These are phyloP conservation scores for Isabelozyma gotoi DNA, from an alignment of 805 yeast species.

Conservation along the genomic window DNA sequence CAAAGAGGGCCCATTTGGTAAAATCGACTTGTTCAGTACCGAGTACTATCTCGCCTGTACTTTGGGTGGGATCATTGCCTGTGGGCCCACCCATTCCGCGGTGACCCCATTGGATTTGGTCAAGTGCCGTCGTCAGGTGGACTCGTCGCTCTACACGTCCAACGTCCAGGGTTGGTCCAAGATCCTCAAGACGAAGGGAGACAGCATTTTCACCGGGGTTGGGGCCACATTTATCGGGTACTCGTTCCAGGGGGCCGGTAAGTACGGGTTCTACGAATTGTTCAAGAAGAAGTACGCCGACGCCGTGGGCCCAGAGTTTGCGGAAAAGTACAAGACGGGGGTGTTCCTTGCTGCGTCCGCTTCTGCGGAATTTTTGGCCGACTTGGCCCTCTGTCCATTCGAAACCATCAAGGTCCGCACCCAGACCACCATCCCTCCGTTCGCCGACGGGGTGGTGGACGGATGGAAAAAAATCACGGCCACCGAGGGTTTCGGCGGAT, in stretches of 20 bases:
- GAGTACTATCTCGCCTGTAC: constrained; percentile 76
- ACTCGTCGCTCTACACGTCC: constrained; percentile 67
- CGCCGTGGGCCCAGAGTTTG: constrained; percentile 60
- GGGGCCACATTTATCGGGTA: constrained; percentile 94
- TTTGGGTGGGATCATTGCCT: constrained; percentile 78
- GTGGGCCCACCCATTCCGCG: constrained; percentile 95
- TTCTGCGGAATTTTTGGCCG: constrained; percentile 92
- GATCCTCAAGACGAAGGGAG: constrained; percentile 75
- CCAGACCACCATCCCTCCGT: constrained; percentile 92
- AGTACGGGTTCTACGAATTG: constrained; percentile 91
- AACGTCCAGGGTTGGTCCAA: constrained; percentile 80
- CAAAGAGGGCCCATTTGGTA: background rate
- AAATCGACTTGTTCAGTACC: constrained; percentile 53
- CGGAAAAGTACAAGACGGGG: constrained; percentile 66
- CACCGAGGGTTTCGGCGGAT: constrained; percentile 66
- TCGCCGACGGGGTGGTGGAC: constrained; percentile 58
- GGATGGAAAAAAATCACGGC: constrained; percentile 68
- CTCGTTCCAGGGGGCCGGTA: constrained; percentile 95
- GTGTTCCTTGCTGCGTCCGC: constrained; percentile 86
- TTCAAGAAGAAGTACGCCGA: constrained; percentile 80
- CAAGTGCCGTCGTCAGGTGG: constrained; percentile 90
- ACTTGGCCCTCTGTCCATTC: constrained; percentile 84
- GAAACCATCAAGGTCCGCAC: constrained; percentile 94
- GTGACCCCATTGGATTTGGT: constrained; percentile 93
- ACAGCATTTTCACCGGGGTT: constrained; percentile 80